Evolutionary conservation across 192 early-diverging fungal genomes (phyloP), one percentile per base, ranked within the genome.

Genomic region (Coemansia sp.): DNA sequence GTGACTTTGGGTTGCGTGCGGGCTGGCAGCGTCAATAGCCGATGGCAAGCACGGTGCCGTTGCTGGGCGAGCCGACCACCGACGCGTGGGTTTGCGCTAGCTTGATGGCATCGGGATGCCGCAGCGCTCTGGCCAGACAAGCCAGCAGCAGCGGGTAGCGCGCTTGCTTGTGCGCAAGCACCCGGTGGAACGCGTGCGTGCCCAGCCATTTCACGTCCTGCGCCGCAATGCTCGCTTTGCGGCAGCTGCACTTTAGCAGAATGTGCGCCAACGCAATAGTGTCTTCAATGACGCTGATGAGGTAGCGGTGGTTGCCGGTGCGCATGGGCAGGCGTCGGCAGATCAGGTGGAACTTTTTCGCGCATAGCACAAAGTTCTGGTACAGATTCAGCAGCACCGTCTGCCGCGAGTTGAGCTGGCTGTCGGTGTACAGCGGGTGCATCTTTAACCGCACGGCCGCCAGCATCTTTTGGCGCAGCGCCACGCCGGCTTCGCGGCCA

Each of bases 341-440:
- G 20, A 61, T 55, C 0, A 62, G 53, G 35, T 79, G 79, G 38
- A 84, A 79, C 66, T 90, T 90, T 58, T 86, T 86, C 43, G 83
- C 90, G 36, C 82, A 84, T 21, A 89, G 50, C 8, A 83, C 4
- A 59, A 89, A 85, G 48, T 87, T 88, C 57, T 92, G 86, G 64
- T 87, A 87, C 34, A 94, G 64, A 51, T 92, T 94, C 36, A 86
- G 52, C n/a, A 88, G 57, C 17, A 91, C 86, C 1, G 61, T 80
- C 5, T 36, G n/a, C 12, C 59, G 38, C 5, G 84, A 78, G 59
- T 90, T 90, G 42, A 89, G 59, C 10, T 54, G 50, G 17, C 75
- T 61, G 62, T 89, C 87, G 22, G 87, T 70, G 57, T 82, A 87
- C 22, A 91, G 65, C 42, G 73, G 60, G 50, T 84, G 42, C 27